Percentiles rank a stretch among this genome's conserved stretches.
Evolutionary conservation across 2,329 filamentous ascomycete species (phyloP).

Genomic region (Bipolaris cookei): DNA sequence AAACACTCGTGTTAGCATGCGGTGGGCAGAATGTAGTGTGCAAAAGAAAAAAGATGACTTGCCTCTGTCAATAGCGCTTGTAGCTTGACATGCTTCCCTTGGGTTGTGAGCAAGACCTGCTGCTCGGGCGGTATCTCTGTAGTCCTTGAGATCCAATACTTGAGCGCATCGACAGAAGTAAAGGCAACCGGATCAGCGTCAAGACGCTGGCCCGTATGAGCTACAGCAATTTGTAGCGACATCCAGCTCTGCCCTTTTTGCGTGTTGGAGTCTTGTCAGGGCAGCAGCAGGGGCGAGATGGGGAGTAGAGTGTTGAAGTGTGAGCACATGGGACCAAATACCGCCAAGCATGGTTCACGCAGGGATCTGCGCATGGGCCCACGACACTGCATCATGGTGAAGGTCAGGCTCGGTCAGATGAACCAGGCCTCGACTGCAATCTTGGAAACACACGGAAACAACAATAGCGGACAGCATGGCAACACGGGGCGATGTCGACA

Average conservation of each 20-base stretch:
- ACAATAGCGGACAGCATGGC: slow-evolving; percentile 31
- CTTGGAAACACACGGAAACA: slow-evolving; percentile 1
- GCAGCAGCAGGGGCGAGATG: slow-evolving; percentile 23
- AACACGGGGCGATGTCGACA: slow-evolving; percentile 26
- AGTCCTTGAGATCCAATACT: slow-evolving; percentile 77
- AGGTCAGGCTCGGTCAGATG: slow-evolving; percentile 28
- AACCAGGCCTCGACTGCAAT: slow-evolving; percentile 21
- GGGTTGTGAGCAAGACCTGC: slow-evolving; percentile 85
- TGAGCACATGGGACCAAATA: slow-evolving; percentile 30
- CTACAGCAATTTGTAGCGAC: slow-evolving; percentile 89
- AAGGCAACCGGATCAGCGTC: slow-evolving; percentile 78
- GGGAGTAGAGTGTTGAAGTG: slow-evolving; percentile 19
- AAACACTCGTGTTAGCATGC: slow-evolving; percentile 16
- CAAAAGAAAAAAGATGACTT: slow-evolving; percentile 28
- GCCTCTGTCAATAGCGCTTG: slow-evolving; percentile 83
- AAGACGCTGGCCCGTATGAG: slow-evolving; percentile 89
- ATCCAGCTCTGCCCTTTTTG: slow-evolving; percentile 60
- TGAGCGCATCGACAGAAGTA: slow-evolving; percentile 81
- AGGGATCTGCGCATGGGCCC: slow-evolving; percentile 41
- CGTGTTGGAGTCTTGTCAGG: slow-evolving; percentile 27
- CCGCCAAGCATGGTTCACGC: slow-evolving; percentile 35
- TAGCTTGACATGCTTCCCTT: slow-evolving; percentile 82
- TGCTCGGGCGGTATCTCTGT: slow-evolving; percentile 75
- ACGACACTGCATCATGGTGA: slow-evolving; percentile 26
- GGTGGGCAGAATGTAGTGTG: not conserved